These are phyloP conservation scores for Neurospora hispaniola DNA, from an alignment of 495 filamentous ascomycete genomes.

Conservation along the genomic window DNA sequence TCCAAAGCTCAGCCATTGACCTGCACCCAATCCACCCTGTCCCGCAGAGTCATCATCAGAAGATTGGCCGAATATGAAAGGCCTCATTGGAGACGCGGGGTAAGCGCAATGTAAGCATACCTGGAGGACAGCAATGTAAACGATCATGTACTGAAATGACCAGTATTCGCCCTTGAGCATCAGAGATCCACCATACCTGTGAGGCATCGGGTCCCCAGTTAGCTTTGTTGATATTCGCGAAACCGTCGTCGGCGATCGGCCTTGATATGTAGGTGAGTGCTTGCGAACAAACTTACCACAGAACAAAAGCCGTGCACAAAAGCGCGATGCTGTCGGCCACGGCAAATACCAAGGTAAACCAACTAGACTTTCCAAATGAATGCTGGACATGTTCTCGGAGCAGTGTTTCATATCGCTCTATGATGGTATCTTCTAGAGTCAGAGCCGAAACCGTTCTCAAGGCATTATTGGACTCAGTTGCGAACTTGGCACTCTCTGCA, in stretches of 20 bases:
- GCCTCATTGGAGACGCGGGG: not conserved
- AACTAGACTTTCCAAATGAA: slow-evolving; percentile 41
- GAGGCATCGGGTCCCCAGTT: not conserved
- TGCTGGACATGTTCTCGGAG: slow-evolving; percentile 40
- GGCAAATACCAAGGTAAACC: slow-evolving; percentile 40
- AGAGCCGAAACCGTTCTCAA: slow-evolving; percentile 47
- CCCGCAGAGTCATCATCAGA: slow-evolving; percentile 1
- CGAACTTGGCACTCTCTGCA: slow-evolving; percentile 45
- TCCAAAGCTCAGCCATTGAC: slow-evolving; percentile 36
- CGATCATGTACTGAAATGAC: slow-evolving; percentile 39
- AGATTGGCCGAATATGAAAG: not conserved
- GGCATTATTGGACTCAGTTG: slow-evolving; percentile 45
- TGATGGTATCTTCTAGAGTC: slow-evolving; percentile 43
- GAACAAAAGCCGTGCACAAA: slow-evolving; percentile 45
- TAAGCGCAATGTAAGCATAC: slow-evolving; percentile 14
- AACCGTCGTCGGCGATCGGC: not conserved
- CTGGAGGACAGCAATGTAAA: slow-evolving; percentile 38
- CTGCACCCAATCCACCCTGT: slow-evolving; percentile 31
- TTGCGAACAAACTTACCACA: slow-evolving; percentile 37
- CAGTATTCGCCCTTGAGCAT: slow-evolving; percentile 31
- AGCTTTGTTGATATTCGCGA: not conserved
- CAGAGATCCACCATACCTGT: slow-evolving; percentile 33
- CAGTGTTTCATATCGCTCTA: slow-evolving; percentile 35
- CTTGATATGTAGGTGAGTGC: too few relatives aligned
- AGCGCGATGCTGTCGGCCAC: slow-evolving; percentile 39